Evolutionary conservation across 306 rosid genomes (phyloP).

Genomic region (Cicer cuneatum): DNA sequence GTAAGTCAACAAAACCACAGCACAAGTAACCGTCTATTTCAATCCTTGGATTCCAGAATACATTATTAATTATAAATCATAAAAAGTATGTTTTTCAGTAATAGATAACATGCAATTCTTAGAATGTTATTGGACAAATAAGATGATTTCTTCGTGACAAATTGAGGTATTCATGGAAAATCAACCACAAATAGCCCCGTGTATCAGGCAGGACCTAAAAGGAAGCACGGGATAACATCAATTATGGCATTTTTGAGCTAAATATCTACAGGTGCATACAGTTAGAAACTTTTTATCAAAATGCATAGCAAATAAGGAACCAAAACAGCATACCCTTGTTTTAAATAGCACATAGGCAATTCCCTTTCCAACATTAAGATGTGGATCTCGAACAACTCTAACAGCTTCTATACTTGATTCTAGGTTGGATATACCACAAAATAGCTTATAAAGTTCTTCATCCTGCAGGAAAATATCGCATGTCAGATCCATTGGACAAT

Average conservation of each 20-base stretch:
- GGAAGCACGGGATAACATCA: constrained; percentile 5
- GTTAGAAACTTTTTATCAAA: background rate
- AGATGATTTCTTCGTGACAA: background rate
- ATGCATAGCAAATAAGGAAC: background rate
- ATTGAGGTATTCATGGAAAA: background rate
- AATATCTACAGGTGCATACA: background rate
- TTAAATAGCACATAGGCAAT: constrained; percentile 81
- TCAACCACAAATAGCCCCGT: constrained; percentile 23
- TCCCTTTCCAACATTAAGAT: constrained; percentile 86
- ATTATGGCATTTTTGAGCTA: constrained; percentile 25
- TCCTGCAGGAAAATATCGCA: constrained; percentile 61
- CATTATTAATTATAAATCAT: background rate
- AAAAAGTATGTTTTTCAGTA: constrained; percentile 18
- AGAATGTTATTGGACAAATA: constrained; percentile 2
- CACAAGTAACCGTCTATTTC: background rate
- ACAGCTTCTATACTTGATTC: constrained; percentile 77
- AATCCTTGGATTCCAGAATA: constrained; percentile 5
- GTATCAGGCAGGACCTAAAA: constrained; percentile 5
- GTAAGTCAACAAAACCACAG: background rate
- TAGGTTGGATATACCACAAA: constrained; percentile 63
- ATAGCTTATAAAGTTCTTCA: constrained; percentile 88
- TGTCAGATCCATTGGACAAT: constrained; percentile 23
- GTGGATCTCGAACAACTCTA: constrained; percentile 87
- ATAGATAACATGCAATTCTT: constrained; percentile 14
- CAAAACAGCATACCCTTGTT: constrained; percentile 67